Evolutionary conservation across 2,329 filamentous ascomycete species (phyloP), one percentile per base, ranked within the genome.

Genomic region (Pleoardoris graminearum): DNA sequence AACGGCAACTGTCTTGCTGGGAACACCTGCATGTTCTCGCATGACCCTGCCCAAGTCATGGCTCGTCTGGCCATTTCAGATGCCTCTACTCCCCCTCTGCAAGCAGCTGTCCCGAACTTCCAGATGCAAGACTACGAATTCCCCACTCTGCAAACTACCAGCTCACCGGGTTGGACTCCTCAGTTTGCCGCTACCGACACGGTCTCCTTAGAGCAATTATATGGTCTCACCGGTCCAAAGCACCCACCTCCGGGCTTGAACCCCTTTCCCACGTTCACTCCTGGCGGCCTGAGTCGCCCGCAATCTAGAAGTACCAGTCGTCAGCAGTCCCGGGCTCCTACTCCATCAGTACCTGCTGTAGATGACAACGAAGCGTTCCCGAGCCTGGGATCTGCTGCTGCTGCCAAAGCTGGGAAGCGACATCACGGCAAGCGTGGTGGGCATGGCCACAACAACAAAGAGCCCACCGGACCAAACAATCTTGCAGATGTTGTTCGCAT

Each of bases 361-460:
- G 92, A 97, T 69, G 94, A 99, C 66, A 93, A 90, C 17, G 94
- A 99, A 67, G 94, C 93, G 0, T 99, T 99, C 66, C 94, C 94
- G 7, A 90, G 89, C 7, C 82, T 99, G 2, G 90, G 91, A 5
- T 90, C 91, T 30, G 88, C 84, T 23, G 80, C 84, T 45, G 83
- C 83, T 17, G 78, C 82, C 22, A 94, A 94, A 71, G 85, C 85
- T 47, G 86, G 84, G 49, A 97, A 97, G 76, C 96, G 96, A 68
- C 90, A 96, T 69, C 91, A 96, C 69, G 92, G 91, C 30, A 97
- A 96, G 75, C 85, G 92, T 52, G 90, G 90, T 41, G 89, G 89
- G 0, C 90, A 96, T 69, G 87, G 87, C 16, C 75, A 79, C 55
- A 68, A 72, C 10, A 87, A 84, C 54, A 80, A 77, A 30, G 71